Percentiles rank a stretch among this genome's conserved stretches.
These are phyloP conservation scores for Solanum bulbocastanum DNA, from an alignment of 257 asterid species.

Conservation along the genomic window DNA sequence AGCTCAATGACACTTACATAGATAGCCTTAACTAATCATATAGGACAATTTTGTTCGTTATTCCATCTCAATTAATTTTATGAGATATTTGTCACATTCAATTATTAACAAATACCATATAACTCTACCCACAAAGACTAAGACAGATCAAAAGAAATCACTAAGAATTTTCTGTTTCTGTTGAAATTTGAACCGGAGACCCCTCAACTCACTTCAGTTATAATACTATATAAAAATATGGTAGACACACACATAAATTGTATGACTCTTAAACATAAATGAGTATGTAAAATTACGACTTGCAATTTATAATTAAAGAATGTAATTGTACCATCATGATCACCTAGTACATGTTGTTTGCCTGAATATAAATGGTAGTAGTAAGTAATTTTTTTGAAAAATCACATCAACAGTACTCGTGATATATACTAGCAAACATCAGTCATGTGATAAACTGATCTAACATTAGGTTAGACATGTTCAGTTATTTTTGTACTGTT, in stretches of 20 bases:
- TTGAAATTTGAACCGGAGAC: too few species aligned
- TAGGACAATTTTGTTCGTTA: neutral
- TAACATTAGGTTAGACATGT: neutral
- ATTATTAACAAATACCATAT: neutral
- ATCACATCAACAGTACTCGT: neutral
- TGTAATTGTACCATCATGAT: neutral
- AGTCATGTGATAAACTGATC: neutral
- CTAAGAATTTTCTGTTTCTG: too few species aligned
- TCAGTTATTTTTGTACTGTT: neutral
- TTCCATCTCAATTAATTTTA: neutral
- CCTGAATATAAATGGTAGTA: neutral
- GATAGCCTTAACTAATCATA: neutral
- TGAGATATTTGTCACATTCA: rapidly evolving
- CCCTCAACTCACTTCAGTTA: too few species aligned
- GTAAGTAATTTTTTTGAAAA: neutral
- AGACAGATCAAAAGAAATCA: too few species aligned
- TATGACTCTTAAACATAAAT: neutral
- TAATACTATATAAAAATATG: neutral
- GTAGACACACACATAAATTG: neutral
- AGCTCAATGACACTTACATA: neutral
- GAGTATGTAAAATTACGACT: neutral
- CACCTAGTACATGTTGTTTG: neutral
- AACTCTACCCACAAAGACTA: neutral
- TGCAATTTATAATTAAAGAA: too few species aligned
- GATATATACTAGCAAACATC: neutral